phyloP scores from a whole-genome alignment of 2,329 filamentous ascomycete genomes.

The Cercospora canescens region DNA sequence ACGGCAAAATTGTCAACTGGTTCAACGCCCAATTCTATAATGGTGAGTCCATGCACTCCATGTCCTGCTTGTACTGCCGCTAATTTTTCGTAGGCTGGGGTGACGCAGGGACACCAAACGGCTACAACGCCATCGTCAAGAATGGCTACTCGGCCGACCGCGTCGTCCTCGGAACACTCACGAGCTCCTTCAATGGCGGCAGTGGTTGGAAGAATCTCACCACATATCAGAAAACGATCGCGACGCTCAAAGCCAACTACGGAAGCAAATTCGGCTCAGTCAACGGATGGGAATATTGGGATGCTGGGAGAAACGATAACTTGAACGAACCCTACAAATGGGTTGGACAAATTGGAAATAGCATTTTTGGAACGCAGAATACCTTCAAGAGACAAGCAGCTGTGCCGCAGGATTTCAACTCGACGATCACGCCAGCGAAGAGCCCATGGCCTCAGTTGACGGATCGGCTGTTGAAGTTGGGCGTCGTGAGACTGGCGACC shows the following conservation, averaged over 20 bases:
- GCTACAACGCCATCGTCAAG: conserved; percentile 29
- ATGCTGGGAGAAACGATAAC: conserved; percentile 23
- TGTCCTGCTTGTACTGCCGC: not conserved
- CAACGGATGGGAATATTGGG: conserved; percentile 34
- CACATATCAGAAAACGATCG: conserved; percentile 21
- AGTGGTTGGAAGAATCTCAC: conserved; percentile 26
- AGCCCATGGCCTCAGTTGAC: conserved; percentile 26
- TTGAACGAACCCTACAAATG: conserved; percentile 23
- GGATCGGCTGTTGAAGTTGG: conserved; percentile 13
- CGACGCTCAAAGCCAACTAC: conserved; percentile 24
- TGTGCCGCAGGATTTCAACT: conserved; percentile 10
- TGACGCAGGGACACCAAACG: conserved; percentile 24
- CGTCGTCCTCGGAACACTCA: conserved; percentile 30
- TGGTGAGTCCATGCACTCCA: conserved; percentile 16
- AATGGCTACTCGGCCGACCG: conserved; percentile 26
- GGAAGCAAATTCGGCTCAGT: conserved; percentile 25
- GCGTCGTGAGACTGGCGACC: conserved; percentile 12
- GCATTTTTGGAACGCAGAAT: conserved; percentile 15
- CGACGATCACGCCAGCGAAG: conserved; percentile 12
- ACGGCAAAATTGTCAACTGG: conserved; percentile 33
- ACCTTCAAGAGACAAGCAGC: conserved; percentile 11
- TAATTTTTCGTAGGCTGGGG: conserved; percentile 31
- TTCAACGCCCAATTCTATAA: conserved; percentile 33
- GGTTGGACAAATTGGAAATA: conserved; percentile 19
- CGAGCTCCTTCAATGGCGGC: conserved; percentile 27